Evolutionary conservation across 139 green algal species (phyloP), one percentile per base, ranked within the genome.

Genomic region (Spirogloea muscicola): DNA sequence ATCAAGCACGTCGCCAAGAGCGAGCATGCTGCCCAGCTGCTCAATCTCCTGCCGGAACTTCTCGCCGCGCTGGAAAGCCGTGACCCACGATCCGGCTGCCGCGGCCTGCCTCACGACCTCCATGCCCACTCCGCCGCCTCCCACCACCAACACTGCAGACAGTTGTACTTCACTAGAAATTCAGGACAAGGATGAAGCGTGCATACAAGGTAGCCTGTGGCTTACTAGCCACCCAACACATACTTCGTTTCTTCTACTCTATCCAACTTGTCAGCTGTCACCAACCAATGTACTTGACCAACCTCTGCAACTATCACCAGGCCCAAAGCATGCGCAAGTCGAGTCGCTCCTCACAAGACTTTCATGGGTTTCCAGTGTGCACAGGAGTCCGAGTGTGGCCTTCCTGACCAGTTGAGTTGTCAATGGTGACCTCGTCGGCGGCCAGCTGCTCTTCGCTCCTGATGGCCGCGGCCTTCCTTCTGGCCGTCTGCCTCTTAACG

Each of bases 21-120:
- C 84, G 0, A 94, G 82, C 39, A 97, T 91, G 16, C 89, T 90
- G 79, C 94, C 95, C 90, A 97, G 95, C 48, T 84, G 80, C 84
- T 98, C 93, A 73, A 97, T 96, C 67, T 96, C 88, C 49, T 82
- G 83, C 55, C 82, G 64, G 7, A 84, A 67, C 49, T 82, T 77
- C n/a, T 87, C 81, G 21, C 64, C 87, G 52, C 78, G 58, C 68
- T 83, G 58, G 13, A 74, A n/a, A 87, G 91, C 90, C 86, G 88
- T 96, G 16, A 97, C 91, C 93, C 93, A 98, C n/a, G 84, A 77
- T n/a, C 93, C 93, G 86, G 92, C 92, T 79, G 95, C 89, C 73
- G 96, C 95, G 18, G 96, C 83, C 72, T 86, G 86, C 41, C 89
- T 82, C 0, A 91, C 94, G 2, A 96, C 87, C 0, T 90, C 73